Evolutionary conservation across 441 rosid genomes (phyloP), one percentile per base, ranked within the genome.

Genomic region (Gossypium gossypioides): DNA sequence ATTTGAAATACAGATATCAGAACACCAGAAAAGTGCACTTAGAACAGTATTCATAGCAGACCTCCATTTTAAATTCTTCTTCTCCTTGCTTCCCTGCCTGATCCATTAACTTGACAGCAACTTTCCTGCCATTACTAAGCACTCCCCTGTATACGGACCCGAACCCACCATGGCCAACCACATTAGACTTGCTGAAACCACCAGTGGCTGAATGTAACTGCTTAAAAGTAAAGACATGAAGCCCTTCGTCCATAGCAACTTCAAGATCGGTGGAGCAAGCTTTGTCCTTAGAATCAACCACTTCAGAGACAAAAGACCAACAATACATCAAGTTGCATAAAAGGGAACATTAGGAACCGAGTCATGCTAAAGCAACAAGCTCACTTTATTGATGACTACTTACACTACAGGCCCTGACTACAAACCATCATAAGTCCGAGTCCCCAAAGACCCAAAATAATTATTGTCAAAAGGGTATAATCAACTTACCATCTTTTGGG

Each of bases 141-240:
- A 94, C 91, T 59, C 96, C 96, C 25, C 88, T 87, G 51, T 90
- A 94, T 6, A 94, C 99, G 12, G 78, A 84, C 2, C 97, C 99
- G 64, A 94, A 94, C 4, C 89, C 93, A 81, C 96, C 97, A n/a
- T 94, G 96, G 37, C 99, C 99, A 72, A 94, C 91, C 62, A 90
- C 96, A 82, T 90, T 89, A 0, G 97, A 88, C 84, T 90, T 90
- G 81, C 89, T 91, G 81, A 94, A 94, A 40, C 96, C 90, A 78
- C 94, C 89, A 0, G 96, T 84, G 0, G 97, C 97, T 21, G 94
- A 90, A 76, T 91, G 89, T 1, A 94, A 79, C 77, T 90, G 96
- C 93, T 89, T 94, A 74, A 83, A 92, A 37, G 89, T 76, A 81
- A 90, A 94, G 69, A 90, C 85, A 64, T 81, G 92, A 64, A 89